A percentile compares a stretch with the other conserved stretches of the same genome.
Conservation (phyloP, 768 basidiomycete genomes). For the Cantharellus cinnabarinus region DNA sequence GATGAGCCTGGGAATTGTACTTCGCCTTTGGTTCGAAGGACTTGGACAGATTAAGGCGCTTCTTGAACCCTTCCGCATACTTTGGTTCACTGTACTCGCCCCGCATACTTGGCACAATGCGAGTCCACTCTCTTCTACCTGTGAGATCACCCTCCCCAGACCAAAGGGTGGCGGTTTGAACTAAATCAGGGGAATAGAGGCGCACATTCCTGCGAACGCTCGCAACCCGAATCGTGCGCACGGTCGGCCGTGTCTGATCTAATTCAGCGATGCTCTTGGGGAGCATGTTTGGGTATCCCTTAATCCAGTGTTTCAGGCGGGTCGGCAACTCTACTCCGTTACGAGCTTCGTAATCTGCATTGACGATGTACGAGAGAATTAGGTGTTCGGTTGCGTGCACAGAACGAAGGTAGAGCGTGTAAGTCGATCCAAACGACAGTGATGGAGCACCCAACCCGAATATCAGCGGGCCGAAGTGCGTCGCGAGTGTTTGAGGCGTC, state of each 20-base stretch:
- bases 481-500: conserved; percentile 74
- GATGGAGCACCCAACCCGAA: conserved; percentile 53
- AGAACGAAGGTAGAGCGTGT: conserved; percentile 54
- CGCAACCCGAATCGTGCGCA: conserved; percentile 55
- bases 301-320: conserved; percentile 80
- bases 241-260: conserved; percentile 47
- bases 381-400: conserved; percentile 84
- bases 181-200: conserved; percentile 72
- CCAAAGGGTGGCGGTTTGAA: conserved; percentile 41
- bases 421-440: conserved; percentile 25
- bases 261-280: conserved; percentile 29
- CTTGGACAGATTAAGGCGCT: conserved; percentile 47
- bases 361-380: conserved; percentile 74
- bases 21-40: conserved; percentile 33
- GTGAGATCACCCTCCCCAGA: conserved; percentile 28
- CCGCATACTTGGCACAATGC: conserved; percentile 30
- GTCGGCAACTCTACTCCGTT: conserved; percentile 44
- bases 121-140: conserved; percentile 54
- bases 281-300: conserved; percentile 70
- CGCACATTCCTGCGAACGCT: conserved; percentile 63
- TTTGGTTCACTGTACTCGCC: conserved; percentile 35
- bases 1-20: neutral
- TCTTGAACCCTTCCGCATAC: conserved; percentile 57
- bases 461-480: conserved; percentile 73
- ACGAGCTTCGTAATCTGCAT: conserved; percentile 34